A percentile compares a stretch with the other conserved stretches of the same genome.
These are phyloP conservation scores for Penicillium sp. DNA, from an alignment of 2,329 filamentous ascomycete genomes.

Conservation along the genomic window DNA sequence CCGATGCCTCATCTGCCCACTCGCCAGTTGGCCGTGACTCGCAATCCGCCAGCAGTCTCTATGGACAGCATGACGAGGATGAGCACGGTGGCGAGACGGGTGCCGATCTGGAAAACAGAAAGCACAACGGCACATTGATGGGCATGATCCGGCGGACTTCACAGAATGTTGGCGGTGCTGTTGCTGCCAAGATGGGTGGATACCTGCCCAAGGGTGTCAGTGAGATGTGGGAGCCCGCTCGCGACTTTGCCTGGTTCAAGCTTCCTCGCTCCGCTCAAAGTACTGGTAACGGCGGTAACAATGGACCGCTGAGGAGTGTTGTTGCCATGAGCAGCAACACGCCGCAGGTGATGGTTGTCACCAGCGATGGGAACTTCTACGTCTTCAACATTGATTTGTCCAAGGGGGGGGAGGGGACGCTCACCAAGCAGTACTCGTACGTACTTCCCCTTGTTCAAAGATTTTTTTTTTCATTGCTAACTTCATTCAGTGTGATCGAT, in stretches of 20 bases:
- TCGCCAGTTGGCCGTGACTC: constrained; percentile 22
- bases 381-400: constrained; percentile 95
- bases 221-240: constrained; percentile 92
- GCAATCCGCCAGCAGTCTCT: constrained; percentile 22
- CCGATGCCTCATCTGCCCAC: constrained; percentile 24
- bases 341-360: constrained; percentile 96
- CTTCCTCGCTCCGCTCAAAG: constrained; percentile 60
- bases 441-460: constrained; percentile 33
- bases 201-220: constrained; percentile 91
- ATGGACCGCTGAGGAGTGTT: constrained; percentile 72
- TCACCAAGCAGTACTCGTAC: constrained; percentile 91
- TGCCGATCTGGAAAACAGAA: constrained; percentile 35
- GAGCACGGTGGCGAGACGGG: constrained; percentile 26
- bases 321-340: constrained; percentile 94
- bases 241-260: constrained; percentile 96
- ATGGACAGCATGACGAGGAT: constrained; percentile 27
- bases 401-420: constrained; percentile 82
- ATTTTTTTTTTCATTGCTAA: constrained; percentile 10
- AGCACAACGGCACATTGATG: constrained; percentile 70
- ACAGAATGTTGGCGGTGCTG: constrained; percentile 81
- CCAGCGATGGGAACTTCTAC: constrained; percentile 89
- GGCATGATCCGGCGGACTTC: constrained; percentile 91
- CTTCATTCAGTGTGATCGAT: constrained; percentile 35
- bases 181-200: constrained; percentile 82
- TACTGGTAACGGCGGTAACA: constrained; percentile 31